Percentiles rank a stretch among this genome's conserved stretches.
These are phyloP conservation scores for Pachysandra terminalis DNA, from an alignment of 164 flowering plant species.

Conservation along the genomic window DNA sequence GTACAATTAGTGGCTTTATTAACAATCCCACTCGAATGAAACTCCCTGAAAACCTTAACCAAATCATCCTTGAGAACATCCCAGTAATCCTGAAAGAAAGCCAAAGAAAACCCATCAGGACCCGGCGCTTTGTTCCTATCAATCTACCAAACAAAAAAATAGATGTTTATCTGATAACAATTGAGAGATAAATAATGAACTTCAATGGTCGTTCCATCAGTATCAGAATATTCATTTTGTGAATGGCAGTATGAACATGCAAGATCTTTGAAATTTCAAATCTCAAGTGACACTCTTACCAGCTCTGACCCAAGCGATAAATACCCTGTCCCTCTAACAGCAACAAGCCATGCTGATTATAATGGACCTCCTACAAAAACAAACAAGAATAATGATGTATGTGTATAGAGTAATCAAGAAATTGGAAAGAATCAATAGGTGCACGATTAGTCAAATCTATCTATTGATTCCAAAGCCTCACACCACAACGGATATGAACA, in stretches of 20 bases:
- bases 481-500: background rate
- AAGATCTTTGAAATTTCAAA: background rate
- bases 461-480: too few species aligned
- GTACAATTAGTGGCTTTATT: too few species aligned
- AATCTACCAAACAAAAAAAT: background rate
- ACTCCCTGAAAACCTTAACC: too few species aligned
- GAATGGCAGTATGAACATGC: background rate
- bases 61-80: too few species aligned
- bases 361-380: conserved; percentile 81
- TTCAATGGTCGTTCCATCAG: background rate
- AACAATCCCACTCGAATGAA: too few species aligned
- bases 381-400: conserved; percentile 1
- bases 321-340: conserved; percentile 96
- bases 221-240: background rate
- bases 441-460: too few species aligned
- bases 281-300: conserved; percentile 43
- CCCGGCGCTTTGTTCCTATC: too few species aligned
- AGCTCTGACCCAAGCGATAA: conserved; percentile 88
- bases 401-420: background rate
- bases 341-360: conserved; percentile 94
- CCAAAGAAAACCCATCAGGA: too few species aligned
- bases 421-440: too few species aligned
- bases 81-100: too few species aligned
- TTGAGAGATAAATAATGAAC: background rate
- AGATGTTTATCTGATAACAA: background rate